These are phyloP conservation scores for Coemansia sp. DNA, from an alignment of 192 early-diverging fungal species.

Conservation along the genomic window DNA sequence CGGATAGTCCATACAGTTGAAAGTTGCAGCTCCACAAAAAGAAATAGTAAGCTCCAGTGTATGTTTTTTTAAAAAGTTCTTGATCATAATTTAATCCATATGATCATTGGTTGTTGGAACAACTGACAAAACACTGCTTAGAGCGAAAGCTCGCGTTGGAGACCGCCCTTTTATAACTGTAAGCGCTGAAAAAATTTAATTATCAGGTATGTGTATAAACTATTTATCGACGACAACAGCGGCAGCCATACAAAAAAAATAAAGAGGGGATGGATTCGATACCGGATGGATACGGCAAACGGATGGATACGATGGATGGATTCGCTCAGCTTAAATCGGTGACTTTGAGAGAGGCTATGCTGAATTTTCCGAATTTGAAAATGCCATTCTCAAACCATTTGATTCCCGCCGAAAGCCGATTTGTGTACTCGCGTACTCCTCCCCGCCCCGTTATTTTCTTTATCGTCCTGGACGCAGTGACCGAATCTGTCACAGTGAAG, in stretches of 20 bases:
- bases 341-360: neutral
- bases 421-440: neutral
- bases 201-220: neutral
- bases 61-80: neutral
- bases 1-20: conserved; percentile 15
- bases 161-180: neutral
- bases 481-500: neutral
- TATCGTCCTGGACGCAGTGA: neutral
- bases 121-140: neutral
- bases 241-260: neutral
- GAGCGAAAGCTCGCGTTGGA: neutral
- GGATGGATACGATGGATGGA: conserved; percentile 6
- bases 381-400: neutral
- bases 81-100: neutral
- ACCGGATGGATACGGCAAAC: neutral
- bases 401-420: neutral
- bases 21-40: neutral
- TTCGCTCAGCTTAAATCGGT: neutral
- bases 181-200: conserved; percentile 9
- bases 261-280: neutral
- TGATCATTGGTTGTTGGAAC: neutral
- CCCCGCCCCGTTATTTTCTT: neutral
- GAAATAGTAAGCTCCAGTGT: neutral
- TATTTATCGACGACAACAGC: neutral
- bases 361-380: neutral